Evolutionary conservation across 2,329 filamentous ascomycete genomes (phyloP).

Genomic region (Penicillium sp.): DNA sequence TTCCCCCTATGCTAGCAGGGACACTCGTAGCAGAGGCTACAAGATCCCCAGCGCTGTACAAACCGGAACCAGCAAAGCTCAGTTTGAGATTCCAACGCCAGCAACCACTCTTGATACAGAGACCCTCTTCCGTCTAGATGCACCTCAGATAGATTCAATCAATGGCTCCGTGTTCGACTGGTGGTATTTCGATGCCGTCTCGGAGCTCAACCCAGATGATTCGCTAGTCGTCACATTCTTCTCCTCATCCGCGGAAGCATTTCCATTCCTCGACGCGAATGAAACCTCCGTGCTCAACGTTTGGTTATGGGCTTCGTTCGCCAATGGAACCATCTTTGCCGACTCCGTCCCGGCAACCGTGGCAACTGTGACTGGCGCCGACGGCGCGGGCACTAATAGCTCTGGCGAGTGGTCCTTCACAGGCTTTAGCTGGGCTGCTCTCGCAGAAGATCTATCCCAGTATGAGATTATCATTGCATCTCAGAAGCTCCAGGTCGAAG

Average conservation of each 20-base stretch:
- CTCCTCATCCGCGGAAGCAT: conserved; percentile 31
- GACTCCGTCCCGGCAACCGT: conserved; percentile 16
- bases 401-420: conserved; percentile 10
- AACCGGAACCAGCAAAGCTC: conserved; percentile 8
- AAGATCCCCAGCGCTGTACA: conserved; percentile 11
- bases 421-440: conserved; percentile 15
- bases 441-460: not conserved
- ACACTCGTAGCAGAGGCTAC: not conserved
- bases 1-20: not conserved
- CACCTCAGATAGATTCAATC: conserved; percentile 27
- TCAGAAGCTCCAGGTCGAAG: conserved; percentile 12
- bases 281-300: conserved; percentile 22
- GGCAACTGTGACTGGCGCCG: conserved; percentile 9
- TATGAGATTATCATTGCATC: conserved; percentile 18
- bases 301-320: conserved; percentile 29
- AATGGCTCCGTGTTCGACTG: conserved; percentile 37
- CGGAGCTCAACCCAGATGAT: conserved; percentile 23
- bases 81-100: conserved; percentile 12
- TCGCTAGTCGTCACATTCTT: conserved; percentile 37
- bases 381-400: not conserved
- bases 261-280: conserved; percentile 33
- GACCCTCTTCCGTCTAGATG: conserved; percentile 21
- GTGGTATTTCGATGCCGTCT: conserved; percentile 45
- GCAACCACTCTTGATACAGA: not conserved
- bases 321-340: conserved; percentile 23